These are phyloP conservation scores for Rhodotorula sp. DNA, from an alignment of 1,284 basidiomycete genomes.

Conservation along the genomic window DNA sequence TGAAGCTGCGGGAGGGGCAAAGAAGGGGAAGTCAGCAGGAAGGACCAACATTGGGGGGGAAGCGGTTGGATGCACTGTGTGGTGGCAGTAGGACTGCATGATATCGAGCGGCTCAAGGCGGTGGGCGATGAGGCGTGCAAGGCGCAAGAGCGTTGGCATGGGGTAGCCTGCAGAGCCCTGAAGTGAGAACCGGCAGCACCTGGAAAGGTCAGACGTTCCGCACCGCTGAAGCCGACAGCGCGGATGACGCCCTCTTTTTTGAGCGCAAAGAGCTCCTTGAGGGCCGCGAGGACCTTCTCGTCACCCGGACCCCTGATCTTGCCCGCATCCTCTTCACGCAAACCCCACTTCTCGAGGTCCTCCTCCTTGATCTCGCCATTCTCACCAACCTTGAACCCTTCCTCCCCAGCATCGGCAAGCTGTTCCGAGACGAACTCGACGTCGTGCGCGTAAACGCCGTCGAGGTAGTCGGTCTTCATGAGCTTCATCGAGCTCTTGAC, in stretches of 20 bases:
- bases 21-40: no score
- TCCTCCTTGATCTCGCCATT: slow-evolving; percentile 39
- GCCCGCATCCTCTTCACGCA: slow-evolving; percentile 57
- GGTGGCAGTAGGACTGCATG: slow-evolving; percentile 81
- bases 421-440: slow-evolving; percentile 69
- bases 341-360: slow-evolving; percentile 42
- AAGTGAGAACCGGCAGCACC: background rate
- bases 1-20: slow-evolving; percentile 55
- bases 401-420: slow-evolving; percentile 39
- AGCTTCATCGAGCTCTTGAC: slow-evolving; percentile 70
- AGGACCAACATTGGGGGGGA: no score
- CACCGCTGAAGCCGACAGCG: slow-evolving; percentile 81
- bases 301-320: slow-evolving; percentile 74
- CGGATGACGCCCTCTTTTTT: slow-evolving; percentile 74
- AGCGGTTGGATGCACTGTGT: slow-evolving; percentile 52
- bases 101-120: slow-evolving; percentile 72
- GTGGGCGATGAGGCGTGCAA: slow-evolving; percentile 67
- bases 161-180: slow-evolving; percentile 65
- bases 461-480: slow-evolving; percentile 76
- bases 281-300: slow-evolving; percentile 69
- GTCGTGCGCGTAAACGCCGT: slow-evolving; percentile 85
- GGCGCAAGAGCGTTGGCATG: slow-evolving; percentile 79
- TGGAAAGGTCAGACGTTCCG: slow-evolving; percentile 26
- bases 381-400: slow-evolving; percentile 33
- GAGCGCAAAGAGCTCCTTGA: slow-evolving; percentile 67